Evolutionary conservation across 164 flowering plant genomes (phyloP).

Genomic region (Piper longum): DNA sequence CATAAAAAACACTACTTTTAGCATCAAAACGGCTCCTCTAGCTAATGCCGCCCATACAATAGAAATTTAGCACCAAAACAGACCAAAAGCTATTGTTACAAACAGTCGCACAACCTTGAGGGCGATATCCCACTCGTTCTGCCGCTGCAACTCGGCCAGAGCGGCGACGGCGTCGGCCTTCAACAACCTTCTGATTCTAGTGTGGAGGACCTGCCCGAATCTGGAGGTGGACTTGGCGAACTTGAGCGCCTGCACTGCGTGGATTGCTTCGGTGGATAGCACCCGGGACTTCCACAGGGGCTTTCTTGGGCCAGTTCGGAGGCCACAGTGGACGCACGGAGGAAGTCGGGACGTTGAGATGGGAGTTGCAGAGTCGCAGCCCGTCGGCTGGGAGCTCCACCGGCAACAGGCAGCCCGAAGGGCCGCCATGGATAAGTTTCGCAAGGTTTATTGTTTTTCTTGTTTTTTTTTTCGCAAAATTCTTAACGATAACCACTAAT

Average conservation of each 20-base stretch:
- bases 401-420: no score
- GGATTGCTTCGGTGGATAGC: conserved; percentile 63
- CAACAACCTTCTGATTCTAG: conserved; percentile 42
- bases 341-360: not conserved
- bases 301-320: conserved; percentile 38
- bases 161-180: conserved; percentile 51
- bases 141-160: conserved; percentile 57
- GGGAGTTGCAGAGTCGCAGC: not conserved
- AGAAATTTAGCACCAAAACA: no score
- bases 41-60: no score
- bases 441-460: no score
- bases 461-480: no score
- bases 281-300: conserved; percentile 54
- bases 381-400: no score
- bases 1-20: not conserved
- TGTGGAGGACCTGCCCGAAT: conserved; percentile 30
- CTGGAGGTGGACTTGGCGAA: conserved; percentile 39
- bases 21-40: no score
- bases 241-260: conserved; percentile 61
- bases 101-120: conserved; percentile 17
- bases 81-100: no score
- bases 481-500: no score
- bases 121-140: conserved; percentile 53
- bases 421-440: no score
- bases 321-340: conserved; percentile 19